A percentile compares a stretch with the other conserved stretches of the same genome.
Evolutionary conservation across 805 yeast genomes (phyloP).

Genomic region (Wickerhamomyces ciferrii): DNA sequence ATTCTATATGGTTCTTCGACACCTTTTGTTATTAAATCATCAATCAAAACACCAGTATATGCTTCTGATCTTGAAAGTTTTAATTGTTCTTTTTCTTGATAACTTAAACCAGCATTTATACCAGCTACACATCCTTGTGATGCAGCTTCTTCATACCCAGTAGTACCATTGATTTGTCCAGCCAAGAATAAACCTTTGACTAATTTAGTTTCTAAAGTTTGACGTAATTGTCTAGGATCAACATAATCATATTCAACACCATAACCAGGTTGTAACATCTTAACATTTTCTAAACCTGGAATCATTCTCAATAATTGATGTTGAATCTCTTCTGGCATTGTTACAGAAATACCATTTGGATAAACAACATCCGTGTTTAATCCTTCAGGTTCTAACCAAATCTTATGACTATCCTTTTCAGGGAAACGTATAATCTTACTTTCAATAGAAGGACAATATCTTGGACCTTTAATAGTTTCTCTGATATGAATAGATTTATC

Average conservation of each 20-base stretch:
- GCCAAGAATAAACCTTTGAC: slow-evolving; percentile 81
- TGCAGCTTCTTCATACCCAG: slow-evolving; percentile 99
- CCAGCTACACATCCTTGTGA: slow-evolving; percentile 97
- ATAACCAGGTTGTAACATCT: slow-evolving; percentile 92
- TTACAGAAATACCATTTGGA: slow-evolving; percentile 94
- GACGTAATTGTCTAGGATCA: slow-evolving; percentile 82
- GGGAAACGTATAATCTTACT: slow-evolving; percentile 79
- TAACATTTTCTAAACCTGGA: slow-evolving; percentile 83
- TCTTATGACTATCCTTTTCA: slow-evolving; percentile 68
- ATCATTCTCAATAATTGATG: slow-evolving; percentile 65
- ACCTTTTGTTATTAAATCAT: slow-evolving; percentile 92
- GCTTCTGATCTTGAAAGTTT: slow-evolving; percentile 74
- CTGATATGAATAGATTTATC: slow-evolving; percentile 84
- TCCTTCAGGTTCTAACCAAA: slow-evolving; percentile 98
- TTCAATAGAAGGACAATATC: slow-evolving; percentile 97
- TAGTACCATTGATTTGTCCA: slow-evolving; percentile 97
- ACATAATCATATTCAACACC: slow-evolving; percentile 99
- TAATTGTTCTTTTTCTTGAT: slow-evolving; percentile 36
- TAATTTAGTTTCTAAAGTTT: slow-evolving; percentile 75
- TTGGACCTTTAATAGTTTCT: slow-evolving; percentile 93
- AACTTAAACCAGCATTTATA: slow-evolving; percentile 78
- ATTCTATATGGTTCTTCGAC: slow-evolving; percentile 96
- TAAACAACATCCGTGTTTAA: slow-evolving; percentile 80
- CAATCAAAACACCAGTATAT: slow-evolving; percentile 86
- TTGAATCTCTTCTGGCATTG: slow-evolving; percentile 95